Evolutionary conservation across 2,329 filamentous ascomycete genomes (phyloP).

Genomic region (Cadophora gregata): DNA sequence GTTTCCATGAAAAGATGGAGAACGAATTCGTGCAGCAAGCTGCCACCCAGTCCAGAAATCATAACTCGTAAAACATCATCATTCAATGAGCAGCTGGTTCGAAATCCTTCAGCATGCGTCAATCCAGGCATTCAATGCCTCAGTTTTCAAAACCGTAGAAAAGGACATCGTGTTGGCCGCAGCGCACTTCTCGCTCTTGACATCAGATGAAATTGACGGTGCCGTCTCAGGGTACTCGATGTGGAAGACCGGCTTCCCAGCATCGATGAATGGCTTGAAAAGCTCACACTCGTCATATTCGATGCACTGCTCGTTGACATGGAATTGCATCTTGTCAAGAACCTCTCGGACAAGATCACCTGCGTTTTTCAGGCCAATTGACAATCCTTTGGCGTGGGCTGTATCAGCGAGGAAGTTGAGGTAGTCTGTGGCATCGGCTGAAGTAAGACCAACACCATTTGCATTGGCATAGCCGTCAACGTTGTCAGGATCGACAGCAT

Average conservation of each 20-base stretch:
- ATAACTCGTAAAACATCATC: slow-evolving; percentile 10
- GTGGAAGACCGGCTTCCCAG: slow-evolving; percentile 73
- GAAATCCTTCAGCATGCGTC: slow-evolving; percentile 25
- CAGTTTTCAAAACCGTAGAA: slow-evolving; percentile 33
- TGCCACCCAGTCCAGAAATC: neutral
- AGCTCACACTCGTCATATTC: slow-evolving; percentile 63
- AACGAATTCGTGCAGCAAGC: neutral
- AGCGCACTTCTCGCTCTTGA: slow-evolving; percentile 20
- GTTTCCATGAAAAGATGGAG: neutral
- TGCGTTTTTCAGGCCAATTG: slow-evolving; percentile 73
- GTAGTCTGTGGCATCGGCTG: slow-evolving; percentile 61
- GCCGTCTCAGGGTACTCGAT: slow-evolving; percentile 69
- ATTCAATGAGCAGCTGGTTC: neutral
- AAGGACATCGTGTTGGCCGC: slow-evolving; percentile 23
- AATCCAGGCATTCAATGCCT: slow-evolving; percentile 31
- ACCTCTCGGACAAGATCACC: slow-evolving; percentile 60
- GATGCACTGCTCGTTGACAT: slow-evolving; percentile 73
- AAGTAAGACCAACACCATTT: slow-evolving; percentile 65
- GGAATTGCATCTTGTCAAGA: slow-evolving; percentile 63
- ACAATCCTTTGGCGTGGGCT: slow-evolving; percentile 60
- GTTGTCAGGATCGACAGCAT: slow-evolving; percentile 75
- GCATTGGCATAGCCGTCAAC: slow-evolving; percentile 70
- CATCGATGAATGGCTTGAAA: slow-evolving; percentile 63
- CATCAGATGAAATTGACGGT: slow-evolving; percentile 8
- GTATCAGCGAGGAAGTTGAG: slow-evolving; percentile 64